Evolutionary conservation across 805 yeast genomes (phyloP), one percentile per base, ranked within the genome.

Genomic region (Saccharomycopsis vini): DNA sequence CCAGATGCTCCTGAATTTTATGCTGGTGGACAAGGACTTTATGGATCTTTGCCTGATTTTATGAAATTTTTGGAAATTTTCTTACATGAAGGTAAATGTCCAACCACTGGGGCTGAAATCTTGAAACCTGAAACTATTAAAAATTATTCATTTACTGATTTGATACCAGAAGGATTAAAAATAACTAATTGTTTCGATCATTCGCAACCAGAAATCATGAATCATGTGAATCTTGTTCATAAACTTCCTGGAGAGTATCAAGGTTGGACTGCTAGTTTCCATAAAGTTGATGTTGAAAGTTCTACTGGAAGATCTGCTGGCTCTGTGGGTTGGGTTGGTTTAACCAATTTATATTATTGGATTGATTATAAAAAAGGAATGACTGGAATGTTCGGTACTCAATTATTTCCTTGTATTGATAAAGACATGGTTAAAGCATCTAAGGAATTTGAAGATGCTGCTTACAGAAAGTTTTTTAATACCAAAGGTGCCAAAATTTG

Each of bases 1-100:
- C 57, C 54, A 13, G 38, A 35, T 22, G 36, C 47, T 12, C 58
- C 62, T 26, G 44, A 39, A 21, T 40, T 60, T 12, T 52, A 58
- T 19, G 55, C 62, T 55, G 73, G 71, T 9, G 73, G 73, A n/a
- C 68, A 62, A 13, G 73, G 73, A 1, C 51, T 62, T 36, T 66
- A 55, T 39, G 64, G 69, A 2, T 63, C 59, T 1, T 62, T 60
- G 4, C 56, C 53, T 9, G 73, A 69, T 49, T 68, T 60, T 45
- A 54, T 64, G 49, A 62, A 57, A 46, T 62, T 67, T 40, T 46
- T 69, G 28, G 57, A 67, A 32, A 55, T 64, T 3, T 63, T 67
- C 55, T 55, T 69, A 28, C 67, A 68, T 47, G 57, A 62, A 16
- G 73, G 73, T 5, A 46, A 51, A 29, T 62, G 64, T 3, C 56